Evolutionary conservation across 2,329 filamentous ascomycete species (phyloP).

Genomic region (Colletotrichum horii): DNA sequence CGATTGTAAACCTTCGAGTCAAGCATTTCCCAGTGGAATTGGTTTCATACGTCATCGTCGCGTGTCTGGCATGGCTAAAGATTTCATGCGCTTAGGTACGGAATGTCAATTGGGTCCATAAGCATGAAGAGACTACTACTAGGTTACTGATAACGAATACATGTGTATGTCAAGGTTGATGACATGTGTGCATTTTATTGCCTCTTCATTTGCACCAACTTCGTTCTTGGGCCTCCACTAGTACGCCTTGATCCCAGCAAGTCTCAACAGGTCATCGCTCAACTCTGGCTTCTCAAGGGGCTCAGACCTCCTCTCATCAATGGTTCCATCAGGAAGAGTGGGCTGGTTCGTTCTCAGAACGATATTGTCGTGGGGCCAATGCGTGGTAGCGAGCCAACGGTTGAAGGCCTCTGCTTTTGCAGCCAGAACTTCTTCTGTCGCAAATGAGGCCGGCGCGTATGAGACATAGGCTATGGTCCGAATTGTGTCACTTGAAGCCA

Average conservation of each 20-base stretch:
- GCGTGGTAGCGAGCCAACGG: slow-evolving; percentile 28
- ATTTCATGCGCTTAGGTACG: neutral
- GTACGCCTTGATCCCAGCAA: neutral
- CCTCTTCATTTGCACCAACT: neutral
- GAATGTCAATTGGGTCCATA: neutral
- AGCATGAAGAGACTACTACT: neutral
- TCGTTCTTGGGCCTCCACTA: neutral
- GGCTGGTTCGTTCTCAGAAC: slow-evolving; percentile 27
- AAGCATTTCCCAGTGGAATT: neutral
- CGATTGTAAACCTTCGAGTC: neutral
- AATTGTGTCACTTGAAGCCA: slow-evolving; percentile 33
- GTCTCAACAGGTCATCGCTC: neutral
- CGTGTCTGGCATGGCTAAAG: neutral
- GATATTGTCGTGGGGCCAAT: slow-evolving; percentile 43
- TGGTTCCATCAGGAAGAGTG: slow-evolving; percentile 22
- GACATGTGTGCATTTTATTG: neutral
- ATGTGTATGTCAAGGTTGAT: neutral
- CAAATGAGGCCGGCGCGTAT: slow-evolving; percentile 39
- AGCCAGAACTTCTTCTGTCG: slow-evolving; percentile 29
- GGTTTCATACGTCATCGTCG: neutral
- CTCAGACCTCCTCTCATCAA: slow-evolving; percentile 6
- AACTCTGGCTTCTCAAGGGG: neutral
- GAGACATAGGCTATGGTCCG: slow-evolving; percentile 39
- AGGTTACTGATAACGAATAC: neutral
- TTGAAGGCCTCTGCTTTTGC: slow-evolving; percentile 25